phyloP scores from a whole-genome alignment of 2,329 filamentous ascomycete genomes.

The Penicillium sp. region DNA sequence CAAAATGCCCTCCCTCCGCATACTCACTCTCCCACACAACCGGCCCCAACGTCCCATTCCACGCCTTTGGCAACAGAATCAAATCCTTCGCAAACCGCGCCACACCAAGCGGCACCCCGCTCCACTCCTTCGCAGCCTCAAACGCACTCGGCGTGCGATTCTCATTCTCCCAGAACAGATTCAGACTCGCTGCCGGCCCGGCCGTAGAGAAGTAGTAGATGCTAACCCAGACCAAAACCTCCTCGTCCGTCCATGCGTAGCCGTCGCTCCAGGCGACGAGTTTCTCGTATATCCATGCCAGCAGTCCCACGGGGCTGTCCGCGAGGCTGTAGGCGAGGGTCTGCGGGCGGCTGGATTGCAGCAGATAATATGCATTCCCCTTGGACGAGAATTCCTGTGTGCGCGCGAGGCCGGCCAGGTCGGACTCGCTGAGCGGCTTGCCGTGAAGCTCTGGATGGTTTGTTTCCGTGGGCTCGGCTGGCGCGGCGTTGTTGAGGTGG shows the following conservation, averaged over 20 bases:
- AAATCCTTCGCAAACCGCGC: conserved; percentile 3
- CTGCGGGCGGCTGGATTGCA: conserved; percentile 2
- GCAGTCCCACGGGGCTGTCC: conserved; percentile 3
- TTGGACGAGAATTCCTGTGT: conserved; percentile 1
- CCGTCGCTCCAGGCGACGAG: conserved; percentile 5
- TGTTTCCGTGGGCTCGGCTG: neutral
- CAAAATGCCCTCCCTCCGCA: conserved; percentile 7
- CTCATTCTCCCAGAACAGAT: neutral
- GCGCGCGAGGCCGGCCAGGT: conserved; percentile 2
- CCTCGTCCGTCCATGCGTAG: conserved; percentile 8
- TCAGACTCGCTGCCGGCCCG: neutral
- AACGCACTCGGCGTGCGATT: neutral
- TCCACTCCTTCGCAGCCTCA: neutral
- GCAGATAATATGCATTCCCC: conserved; percentile 2
- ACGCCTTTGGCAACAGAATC: conserved; percentile 2
- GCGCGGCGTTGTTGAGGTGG: conserved; percentile 4
- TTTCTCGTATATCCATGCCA: conserved; percentile 9
- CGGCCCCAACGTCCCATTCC: conserved; percentile 7
- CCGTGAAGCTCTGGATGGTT: neutral
- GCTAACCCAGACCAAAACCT: conserved; percentile 7
- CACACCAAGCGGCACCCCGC: neutral
- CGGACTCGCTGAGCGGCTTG: neutral
- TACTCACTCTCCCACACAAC: conserved; percentile 6
- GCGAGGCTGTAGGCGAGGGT: conserved; percentile 1
- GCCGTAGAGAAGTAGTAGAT: conserved; percentile 7